Conservation (phyloP, 2,329 filamentous ascomycete genomes). For the Fusarium abutilonis region DNA sequence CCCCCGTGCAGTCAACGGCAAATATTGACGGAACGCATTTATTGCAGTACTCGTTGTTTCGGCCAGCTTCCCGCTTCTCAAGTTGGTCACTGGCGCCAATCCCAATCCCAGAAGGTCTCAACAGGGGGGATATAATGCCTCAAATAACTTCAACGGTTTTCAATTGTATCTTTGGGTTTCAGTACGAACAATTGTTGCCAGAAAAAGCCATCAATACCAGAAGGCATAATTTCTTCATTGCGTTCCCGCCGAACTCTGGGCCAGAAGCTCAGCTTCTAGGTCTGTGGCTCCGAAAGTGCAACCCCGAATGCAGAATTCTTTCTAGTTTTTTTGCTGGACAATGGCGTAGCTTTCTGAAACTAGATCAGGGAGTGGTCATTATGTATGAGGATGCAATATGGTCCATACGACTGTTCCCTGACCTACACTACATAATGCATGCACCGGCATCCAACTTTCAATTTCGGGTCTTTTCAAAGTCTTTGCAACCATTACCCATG, state of each 20-base stretch:
- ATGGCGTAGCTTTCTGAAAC: constrained; percentile 58
- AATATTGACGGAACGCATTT: neutral
- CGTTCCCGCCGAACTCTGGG: constrained; percentile 56
- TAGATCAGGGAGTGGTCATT: constrained; percentile 51
- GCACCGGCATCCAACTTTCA: constrained; percentile 40
- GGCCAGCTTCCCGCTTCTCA: constrained; percentile 37
- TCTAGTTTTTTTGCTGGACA: constrained; percentile 55
- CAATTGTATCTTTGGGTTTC: constrained; percentile 46
- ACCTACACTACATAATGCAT: constrained; percentile 49
- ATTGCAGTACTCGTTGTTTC: constrained; percentile 54
- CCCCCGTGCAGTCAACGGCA: neutral
- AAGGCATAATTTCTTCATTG: constrained; percentile 56
- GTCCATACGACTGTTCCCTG: constrained; percentile 54
- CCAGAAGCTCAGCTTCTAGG: constrained; percentile 53
- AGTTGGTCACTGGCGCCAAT: constrained; percentile 43
- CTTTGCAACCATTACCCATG: constrained; percentile 35
- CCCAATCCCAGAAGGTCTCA: constrained; percentile 12
- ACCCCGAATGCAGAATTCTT: constrained; percentile 55
- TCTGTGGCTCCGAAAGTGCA: constrained; percentile 56
- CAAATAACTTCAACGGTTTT: constrained; percentile 39
- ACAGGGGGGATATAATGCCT: constrained; percentile 24
- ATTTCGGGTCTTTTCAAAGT: constrained; percentile 56
- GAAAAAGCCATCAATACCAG: constrained; percentile 22
- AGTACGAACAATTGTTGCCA: constrained; percentile 48
- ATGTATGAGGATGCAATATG: constrained; percentile 57